Evolutionary conservation across 2,329 filamentous ascomycete species (phyloP).

Genomic region (Pseudodiploospora longispora): DNA sequence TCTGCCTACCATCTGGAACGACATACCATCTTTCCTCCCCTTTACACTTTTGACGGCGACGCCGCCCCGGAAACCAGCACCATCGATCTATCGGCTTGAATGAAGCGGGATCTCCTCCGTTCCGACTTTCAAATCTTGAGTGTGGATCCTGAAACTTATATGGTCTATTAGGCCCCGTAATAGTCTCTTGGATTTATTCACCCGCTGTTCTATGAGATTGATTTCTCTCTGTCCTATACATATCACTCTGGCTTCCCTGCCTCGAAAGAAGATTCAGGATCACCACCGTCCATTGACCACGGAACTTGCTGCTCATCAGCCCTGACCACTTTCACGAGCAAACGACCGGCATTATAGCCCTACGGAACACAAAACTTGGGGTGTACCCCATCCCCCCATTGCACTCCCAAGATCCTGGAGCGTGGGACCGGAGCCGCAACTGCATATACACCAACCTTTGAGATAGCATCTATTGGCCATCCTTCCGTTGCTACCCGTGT

Average conservation of each 20-base stretch:
- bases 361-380: neutral
- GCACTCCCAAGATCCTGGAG: slow-evolving; percentile 1
- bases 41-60: slow-evolving; percentile 3
- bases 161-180: neutral
- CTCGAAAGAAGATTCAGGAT: neutral
- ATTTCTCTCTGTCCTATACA: slow-evolving; percentile 4
- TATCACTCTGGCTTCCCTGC: slow-evolving; percentile 4
- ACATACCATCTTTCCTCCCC: neutral
- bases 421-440: slow-evolving; percentile 3
- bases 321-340: slow-evolving; percentile 5
- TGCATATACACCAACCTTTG: slow-evolving; percentile 4
- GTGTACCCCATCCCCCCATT: neutral
- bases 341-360: slow-evolving; percentile 9
- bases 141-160: slow-evolving; percentile 3
- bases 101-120: slow-evolving; percentile 2
- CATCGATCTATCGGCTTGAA: slow-evolving; percentile 4
- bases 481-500: neutral
- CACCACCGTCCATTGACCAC: neutral
- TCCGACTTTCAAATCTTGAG: neutral
- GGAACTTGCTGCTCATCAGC: neutral
- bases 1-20: too few species aligned
- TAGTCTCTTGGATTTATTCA: slow-evolving; percentile 1
- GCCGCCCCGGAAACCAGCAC: slow-evolving; percentile 3
- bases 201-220: neutral
- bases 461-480: neutral